Conservation (phyloP, 2,329 filamentous ascomycete genomes). For the Beauveria bassiana region DNA sequence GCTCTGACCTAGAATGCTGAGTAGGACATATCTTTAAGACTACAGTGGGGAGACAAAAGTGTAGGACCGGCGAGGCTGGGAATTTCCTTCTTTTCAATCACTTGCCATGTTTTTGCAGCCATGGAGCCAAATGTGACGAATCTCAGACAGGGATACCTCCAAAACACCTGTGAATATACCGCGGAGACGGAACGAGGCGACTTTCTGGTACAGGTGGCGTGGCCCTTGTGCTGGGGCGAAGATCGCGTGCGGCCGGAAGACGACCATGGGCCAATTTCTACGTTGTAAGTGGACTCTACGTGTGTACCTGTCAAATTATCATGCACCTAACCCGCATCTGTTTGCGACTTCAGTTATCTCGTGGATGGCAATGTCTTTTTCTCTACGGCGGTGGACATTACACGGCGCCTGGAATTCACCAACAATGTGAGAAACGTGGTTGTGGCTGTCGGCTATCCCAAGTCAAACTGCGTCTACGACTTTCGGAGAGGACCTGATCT, state of each 20-base stretch:
- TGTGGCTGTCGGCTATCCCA: conserved; percentile 27
- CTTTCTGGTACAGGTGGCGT: conserved; percentile 24
- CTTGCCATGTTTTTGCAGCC: too few species aligned
- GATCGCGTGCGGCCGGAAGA: conserved; percentile 18
- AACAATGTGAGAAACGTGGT: conserved; percentile 22
- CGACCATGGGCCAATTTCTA: conserved; percentile 15
- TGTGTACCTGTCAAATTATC: neutral
- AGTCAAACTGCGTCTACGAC: conserved; percentile 21
- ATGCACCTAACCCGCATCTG: neutral
- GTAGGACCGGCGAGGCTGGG: neutral
- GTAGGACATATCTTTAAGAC: neutral
- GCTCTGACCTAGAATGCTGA: neutral
- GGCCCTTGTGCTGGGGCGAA: conserved; percentile 22
- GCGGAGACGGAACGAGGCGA: conserved; percentile 20
- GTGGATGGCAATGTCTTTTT: conserved; percentile 29
- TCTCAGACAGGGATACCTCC: conserved; percentile 12
- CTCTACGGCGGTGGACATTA: conserved; percentile 25
- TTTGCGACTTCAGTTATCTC: conserved; percentile 20
- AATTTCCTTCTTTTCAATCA: neutral
- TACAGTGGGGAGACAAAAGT: too few species aligned
- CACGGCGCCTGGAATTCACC: conserved; percentile 19
- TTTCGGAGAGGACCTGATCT: conserved; percentile 23
- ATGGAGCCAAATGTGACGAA: neutral
- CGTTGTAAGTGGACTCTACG: conserved; percentile 19
- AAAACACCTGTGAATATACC: conserved; percentile 21